Evolutionary conservation across 805 yeast species (phyloP).

Genomic region (Ogataea minuta): DNA sequence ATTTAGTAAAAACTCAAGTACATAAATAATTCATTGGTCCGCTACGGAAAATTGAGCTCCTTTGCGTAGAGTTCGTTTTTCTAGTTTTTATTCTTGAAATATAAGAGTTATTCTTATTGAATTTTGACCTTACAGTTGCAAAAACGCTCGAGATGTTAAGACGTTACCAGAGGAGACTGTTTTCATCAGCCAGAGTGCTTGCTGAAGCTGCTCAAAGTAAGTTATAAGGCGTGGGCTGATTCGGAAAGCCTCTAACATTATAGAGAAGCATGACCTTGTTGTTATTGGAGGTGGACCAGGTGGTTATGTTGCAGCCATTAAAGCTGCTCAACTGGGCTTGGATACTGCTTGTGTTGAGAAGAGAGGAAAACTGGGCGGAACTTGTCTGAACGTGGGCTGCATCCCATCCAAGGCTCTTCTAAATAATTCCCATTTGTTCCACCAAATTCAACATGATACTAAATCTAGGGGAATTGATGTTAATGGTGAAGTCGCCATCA

Average conservation of each 20-base stretch:
- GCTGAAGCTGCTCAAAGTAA: slow-evolving; percentile 30
- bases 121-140: no score
- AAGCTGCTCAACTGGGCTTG: slow-evolving; percentile 93
- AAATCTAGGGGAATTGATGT: slow-evolving; percentile 88
- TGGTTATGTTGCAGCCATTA: slow-evolving; percentile 98
- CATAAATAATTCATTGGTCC: no score
- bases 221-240: slow-evolving; percentile 6
- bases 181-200: slow-evolving; percentile 31
- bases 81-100: not conserved
- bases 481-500: slow-evolving; percentile 61
- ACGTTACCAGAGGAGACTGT: slow-evolving; percentile 31
- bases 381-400: slow-evolving; percentile 98
- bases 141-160: slow-evolving; percentile 29
- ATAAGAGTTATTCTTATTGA: not conserved
- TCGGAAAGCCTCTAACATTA: slow-evolving; percentile 13
- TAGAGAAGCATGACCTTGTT: slow-evolving; percentile 76
- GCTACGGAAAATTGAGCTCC: slow-evolving; percentile 9
- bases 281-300: slow-evolving; percentile 99
- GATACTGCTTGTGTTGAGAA: slow-evolving; percentile 96
- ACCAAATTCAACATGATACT: slow-evolving; percentile 83
- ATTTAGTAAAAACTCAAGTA: no score
- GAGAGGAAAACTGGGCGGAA: slow-evolving; percentile 96
- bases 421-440: slow-evolving; percentile 92
- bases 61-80: not conserved
- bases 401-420: slow-evolving; percentile 95